Conservation (phyloP, 179 eudicot genomes). For the Silene vulgaris region DNA sequence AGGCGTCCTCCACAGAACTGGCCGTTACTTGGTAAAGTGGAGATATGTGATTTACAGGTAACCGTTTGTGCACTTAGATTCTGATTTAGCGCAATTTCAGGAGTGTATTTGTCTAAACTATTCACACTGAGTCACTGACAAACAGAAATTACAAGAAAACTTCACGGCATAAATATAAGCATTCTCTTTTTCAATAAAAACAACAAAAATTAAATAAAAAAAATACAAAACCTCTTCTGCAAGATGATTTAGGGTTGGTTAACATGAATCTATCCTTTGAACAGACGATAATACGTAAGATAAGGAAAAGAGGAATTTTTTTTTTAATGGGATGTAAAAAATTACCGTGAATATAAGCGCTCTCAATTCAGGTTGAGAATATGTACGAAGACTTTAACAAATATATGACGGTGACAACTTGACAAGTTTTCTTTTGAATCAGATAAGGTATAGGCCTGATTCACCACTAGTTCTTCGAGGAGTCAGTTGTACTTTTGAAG, state of each 20-base stretch:
- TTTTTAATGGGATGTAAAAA: too few relatives aligned
- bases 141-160: background rate
- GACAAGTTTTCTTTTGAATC: slow-evolving; percentile 18
- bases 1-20: slow-evolving; percentile 56
- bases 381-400: background rate
- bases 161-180: background rate
- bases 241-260: too few relatives aligned
- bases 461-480: slow-evolving; percentile 71
- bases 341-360: background rate
- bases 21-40: slow-evolving; percentile 67
- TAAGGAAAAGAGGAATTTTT: too few relatives aligned
- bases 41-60: slow-evolving; percentile 68
- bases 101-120: background rate
- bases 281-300: too few relatives aligned
- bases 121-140: background rate
- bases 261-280: too few relatives aligned
- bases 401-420: background rate
- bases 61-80: background rate
- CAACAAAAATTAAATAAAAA: too few relatives aligned
- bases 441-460: slow-evolving; percentile 69
- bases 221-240: too few relatives aligned
- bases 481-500: slow-evolving; percentile 69
- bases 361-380: background rate
- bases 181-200: background rate
- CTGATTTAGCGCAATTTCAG: background rate